Evolutionary conservation across 768 basidiomycete genomes (phyloP), one percentile per base, ranked within the genome.

Genomic region (Lentinula edodes): DNA sequence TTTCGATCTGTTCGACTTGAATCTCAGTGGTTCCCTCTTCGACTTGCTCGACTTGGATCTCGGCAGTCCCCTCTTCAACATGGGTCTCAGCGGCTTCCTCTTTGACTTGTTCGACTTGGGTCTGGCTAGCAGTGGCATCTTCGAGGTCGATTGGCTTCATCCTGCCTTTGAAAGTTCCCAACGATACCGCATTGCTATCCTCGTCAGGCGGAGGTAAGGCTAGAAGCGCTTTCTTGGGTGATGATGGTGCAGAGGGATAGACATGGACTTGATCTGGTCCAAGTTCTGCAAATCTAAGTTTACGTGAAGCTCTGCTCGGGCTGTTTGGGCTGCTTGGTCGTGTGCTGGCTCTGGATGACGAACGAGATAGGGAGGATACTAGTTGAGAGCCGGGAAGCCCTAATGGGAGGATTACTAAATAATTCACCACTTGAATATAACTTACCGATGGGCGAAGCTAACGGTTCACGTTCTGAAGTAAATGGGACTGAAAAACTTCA

Each of bases 181-280:
- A 36, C 57, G 59, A 52, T 60, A 72, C 57, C 68, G 78, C 51
- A 72, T 73, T 69, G 71, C 64, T 60, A 72, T 63, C 63, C 69
- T 72, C 64, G 10, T 68, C 73, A 34, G 84, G 78, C 4, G 84
- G 78, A 5, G 84, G 86, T 2, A 90, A 76, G 0, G 90, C 85
- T 1, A 91, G 74, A 0, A 73, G 68, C 62, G 79, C 81, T 63
- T 80, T 82, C n/a, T 78, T 79, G 0, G 91, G 91, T 3, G 92
- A 91, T 1, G 88, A 76, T 4, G 90, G 91, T 1, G 84, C 87
- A 13, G 91, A 92, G 66, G 91, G 89, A 67, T 93, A 93, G 0
- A 93, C 87, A 71, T 91, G 80, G 2, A 93, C 84, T 67, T 93
- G 89, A n/a, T 82, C 73, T 0, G 89, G 84, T 1, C 80, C 83